A percentile compares a stretch with the other conserved stretches of the same genome.
These are phyloP conservation scores for Nemania sp. DNA, from an alignment of 2,329 filamentous ascomycete species.

Conservation along the genomic window DNA sequence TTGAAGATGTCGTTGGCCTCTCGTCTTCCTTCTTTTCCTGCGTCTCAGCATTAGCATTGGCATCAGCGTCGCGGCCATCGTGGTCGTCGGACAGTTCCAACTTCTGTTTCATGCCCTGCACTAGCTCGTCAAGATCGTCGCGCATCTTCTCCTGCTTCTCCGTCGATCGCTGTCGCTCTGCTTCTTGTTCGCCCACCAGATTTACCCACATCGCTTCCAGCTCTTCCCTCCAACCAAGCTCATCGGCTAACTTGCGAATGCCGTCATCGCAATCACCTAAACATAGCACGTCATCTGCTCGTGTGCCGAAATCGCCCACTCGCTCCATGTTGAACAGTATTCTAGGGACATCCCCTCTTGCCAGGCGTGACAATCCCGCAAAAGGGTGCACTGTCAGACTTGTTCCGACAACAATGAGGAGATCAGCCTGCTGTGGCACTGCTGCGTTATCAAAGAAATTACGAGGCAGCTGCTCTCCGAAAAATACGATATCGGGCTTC, in stretches of 20 bases:
- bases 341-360: conserved; percentile 66
- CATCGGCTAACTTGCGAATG: conserved; percentile 75
- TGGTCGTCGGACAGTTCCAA: conserved; percentile 30
- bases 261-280: conserved; percentile 84
- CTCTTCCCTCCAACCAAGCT: conserved; percentile 83
- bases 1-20: conserved; percentile 10
- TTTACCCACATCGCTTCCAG: conserved; percentile 74
- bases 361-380: conserved; percentile 72
- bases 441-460: conserved; percentile 61
- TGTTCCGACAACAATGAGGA: conserved; percentile 86
- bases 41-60: conserved; percentile 20
- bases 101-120: conserved; percentile 19
- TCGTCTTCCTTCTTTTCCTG: conserved; percentile 24
- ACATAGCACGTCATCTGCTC: conserved; percentile 81
- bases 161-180: conserved; percentile 50
- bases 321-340: conserved; percentile 85
- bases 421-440: conserved; percentile 65
- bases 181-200: conserved; percentile 65
- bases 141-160: conserved; percentile 40
- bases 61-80: conserved; percentile 18
- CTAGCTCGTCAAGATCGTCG: conserved; percentile 42
- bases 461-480: conserved; percentile 67
- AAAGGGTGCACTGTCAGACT: conserved; percentile 89
- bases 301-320: conserved; percentile 76
- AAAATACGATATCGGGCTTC: conserved; percentile 95